Base-by-base conservation (phyloP, 176 grass and related monocot species). In the Eleusine coracana region DNA sequence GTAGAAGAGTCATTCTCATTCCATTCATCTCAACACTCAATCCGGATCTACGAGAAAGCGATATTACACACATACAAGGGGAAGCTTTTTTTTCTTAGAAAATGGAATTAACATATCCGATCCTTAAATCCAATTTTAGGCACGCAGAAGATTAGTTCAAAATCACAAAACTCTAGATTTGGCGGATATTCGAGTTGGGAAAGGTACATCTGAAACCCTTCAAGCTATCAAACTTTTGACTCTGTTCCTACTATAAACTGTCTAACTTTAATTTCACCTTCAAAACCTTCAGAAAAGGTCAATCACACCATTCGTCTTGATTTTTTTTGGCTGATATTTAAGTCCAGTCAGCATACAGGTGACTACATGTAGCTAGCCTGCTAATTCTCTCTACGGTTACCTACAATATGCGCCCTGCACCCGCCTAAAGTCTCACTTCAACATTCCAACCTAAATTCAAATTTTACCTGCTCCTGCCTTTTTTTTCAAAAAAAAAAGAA, bases 21-120 rank as follows among this genome's bases (percentile, higher is more conserved):
- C 36, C 15, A 59, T 55, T 21, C 10, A 84, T 67, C 14, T 77
- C 68, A 45, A 65, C 49, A 78, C 71, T 72, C 73, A 68, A 77
- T 48, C 71, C 66, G 84, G 66, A 85, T 85, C 82, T 48, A 78
- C 23, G 46, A 31, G 77, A 89, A 85, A 85, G 44, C 78, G 41
- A 76, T 31, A 71, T 62, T 68, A 51, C 46, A 68, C 5, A 9
- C 44, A 67, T 10, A 41, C 28, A 36, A 52, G 4, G 5, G 44
- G 27, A n/a, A 17, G 5, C 27, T 50, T 48, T 61, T 20, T 55
- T 61, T 59, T 23, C n/a, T 25, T 4, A 61, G n/a, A 61, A 61
- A 61, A 61, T 27, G 6, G 9, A 10, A 2, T 34, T 34, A 34
- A 34, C 31, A 34, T 34, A 2, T 34, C 31, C 31, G 31, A 34